These are phyloP conservation scores for Mycena latifolia DNA, from an alignment of 768 basidiomycete species.

Conservation along the genomic window DNA sequence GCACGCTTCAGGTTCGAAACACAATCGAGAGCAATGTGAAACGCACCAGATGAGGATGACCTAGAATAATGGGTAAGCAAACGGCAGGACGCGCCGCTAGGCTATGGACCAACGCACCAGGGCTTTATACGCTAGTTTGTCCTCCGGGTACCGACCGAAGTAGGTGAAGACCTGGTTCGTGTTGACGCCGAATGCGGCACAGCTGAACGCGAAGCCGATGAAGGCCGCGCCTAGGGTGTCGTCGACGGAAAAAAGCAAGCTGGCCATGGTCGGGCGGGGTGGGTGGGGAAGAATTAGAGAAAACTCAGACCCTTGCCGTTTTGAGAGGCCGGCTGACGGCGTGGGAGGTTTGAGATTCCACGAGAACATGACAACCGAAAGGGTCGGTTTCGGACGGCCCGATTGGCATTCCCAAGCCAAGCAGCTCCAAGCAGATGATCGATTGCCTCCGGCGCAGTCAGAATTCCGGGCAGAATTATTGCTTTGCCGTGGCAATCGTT, in stretches of 20 bases:
- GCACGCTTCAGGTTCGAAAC: background rate
- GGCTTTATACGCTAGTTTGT: slow-evolving; percentile 40
- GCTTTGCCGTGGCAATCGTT: too few species aligned
- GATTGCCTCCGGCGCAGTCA: too few species aligned
- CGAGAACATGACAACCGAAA: background rate
- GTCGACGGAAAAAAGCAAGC: slow-evolving; percentile 38
- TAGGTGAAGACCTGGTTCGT: slow-evolving; percentile 54
- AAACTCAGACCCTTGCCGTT: background rate
- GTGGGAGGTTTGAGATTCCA: background rate
- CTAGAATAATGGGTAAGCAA: slow-evolving; percentile 30
- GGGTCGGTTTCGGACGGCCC: too few species aligned
- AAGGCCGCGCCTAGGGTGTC: slow-evolving; percentile 55
- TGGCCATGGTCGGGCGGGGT: background rate
- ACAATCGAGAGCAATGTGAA: background rate
- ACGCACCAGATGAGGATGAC: slow-evolving; percentile 47
- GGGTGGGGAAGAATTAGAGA: background rate
- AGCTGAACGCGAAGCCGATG: slow-evolving; percentile 54
- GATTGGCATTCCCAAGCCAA: too few species aligned
- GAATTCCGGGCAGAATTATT: too few species aligned
- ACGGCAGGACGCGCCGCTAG: too few species aligned
- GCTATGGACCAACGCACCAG: slow-evolving; percentile 23
- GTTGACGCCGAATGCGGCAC: slow-evolving; percentile 54
- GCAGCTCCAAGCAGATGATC: too few species aligned
- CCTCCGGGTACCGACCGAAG: slow-evolving; percentile 53
- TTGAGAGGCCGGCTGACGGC: background rate